Evolutionary conservation across 768 basidiomycete genomes (phyloP), one percentile per base, ranked within the genome.

Genomic region (Xerocomellus amylosporus): DNA sequence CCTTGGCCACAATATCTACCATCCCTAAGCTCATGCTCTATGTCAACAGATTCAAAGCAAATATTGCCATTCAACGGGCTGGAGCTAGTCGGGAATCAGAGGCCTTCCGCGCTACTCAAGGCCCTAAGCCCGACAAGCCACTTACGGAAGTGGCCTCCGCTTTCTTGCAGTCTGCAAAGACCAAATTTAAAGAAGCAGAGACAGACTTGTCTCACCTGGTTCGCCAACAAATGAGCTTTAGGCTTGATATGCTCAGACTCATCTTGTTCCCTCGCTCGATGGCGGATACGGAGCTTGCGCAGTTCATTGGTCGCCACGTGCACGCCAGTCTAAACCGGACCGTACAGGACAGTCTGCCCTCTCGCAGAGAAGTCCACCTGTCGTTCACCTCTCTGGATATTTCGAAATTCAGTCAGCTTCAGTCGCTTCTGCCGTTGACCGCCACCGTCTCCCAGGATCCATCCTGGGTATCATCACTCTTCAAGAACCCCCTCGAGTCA

Each of bases 81-180:
- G 89, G 87, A 1, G 93, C 93, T 3, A 84, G 83, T 57, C 78
- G 84, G 37, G 90, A 92, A 71, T 93, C 91, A 1, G 79, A 79
- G 54, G 84, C 86, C 2, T 94, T 90, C 77, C 78, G 87, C 22
- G 78, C 80, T n/a, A 83, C 84, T 14, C 81, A 81, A n/a, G 75
- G 79, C 6, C 85, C 87, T 6, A 86, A 82, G 62, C 88, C 88
- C 8, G 86, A 86, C 47, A 92, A 91, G 58, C 85, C 91, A 2
- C 74, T 94, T 15, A 90, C 89, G 2, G 83, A 87, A 13, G 90
- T 93, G n/a, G 91, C 92, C 2, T 84, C 88, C 58, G 88, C 90
- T 30, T 89, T 93, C 83, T 69, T 93, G 37, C 76, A 80, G 51
- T 88, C 89, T 0, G 88, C 91, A 26, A 80, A 84, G 39, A 83